Evolutionary conservation across 164 flowering plant genomes (phyloP), one percentile per base, ranked within the genome.

Genomic region (Saururus chinensis): DNA sequence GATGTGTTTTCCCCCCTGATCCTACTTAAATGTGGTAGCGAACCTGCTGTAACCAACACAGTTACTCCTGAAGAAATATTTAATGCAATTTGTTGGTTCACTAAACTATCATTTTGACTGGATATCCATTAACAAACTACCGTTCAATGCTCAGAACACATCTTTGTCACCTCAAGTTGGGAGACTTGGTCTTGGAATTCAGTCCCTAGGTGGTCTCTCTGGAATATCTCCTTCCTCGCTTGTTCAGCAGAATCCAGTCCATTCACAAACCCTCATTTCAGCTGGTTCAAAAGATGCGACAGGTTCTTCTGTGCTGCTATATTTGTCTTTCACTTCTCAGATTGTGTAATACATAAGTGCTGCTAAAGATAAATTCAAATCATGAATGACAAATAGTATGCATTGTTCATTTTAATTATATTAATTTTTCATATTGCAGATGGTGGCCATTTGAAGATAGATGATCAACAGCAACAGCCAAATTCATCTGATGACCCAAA

Each of bases 81-180:
- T 30, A 30, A 30, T 30, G 37, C 37, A 2, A 30, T 30, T 30
- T 30, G 37, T 30, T 30, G 11, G 17, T 12, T 17, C 49, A 45
- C 17, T 12, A 12, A 12, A 17, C 14, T 41, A 41, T 45, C 49
- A 45, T 45, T 45, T 45, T 45, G 49, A 2, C 49, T 45, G 49
- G 49, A 17, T 45, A 8, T 45, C 49, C 17, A 17, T 45, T 45
- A 45, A 45, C 49, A 17, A 3, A 17, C 19, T 75, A 68, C 87
- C 85, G 96, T 88, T 90, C 57, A 87, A 80, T 77, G 75, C 95
- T 72, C 96, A 80, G 74, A 82, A 81, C 70, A 73, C 90, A 59
- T 63, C 89, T 49, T 66, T 76, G 41, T 67, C 88, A 23, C 61
- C 84, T 72, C 95, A 83, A 79, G 79, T 74, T 78, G 86, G 93